Base-by-base conservation (phyloP, 345 rosid genomes). In the Dipteronia sinensis region DNA sequence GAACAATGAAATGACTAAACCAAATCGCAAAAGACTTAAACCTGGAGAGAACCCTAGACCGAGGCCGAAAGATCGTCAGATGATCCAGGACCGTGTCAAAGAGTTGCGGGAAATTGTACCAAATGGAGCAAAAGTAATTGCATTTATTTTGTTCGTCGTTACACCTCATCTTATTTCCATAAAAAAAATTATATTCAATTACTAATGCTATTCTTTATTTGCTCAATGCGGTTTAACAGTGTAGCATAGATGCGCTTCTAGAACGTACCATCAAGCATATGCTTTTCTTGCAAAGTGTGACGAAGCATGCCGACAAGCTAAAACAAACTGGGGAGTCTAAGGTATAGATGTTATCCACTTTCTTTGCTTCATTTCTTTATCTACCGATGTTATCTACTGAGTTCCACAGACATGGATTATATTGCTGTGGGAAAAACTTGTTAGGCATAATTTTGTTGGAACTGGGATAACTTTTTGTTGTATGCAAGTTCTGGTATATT, bases 11-110 rank as follows among this genome's bases (percentile, higher is more conserved):
- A 73, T 70, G 10, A 63, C 84, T 29, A 96, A 94, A 81, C 86
- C 93, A 10, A 90, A 86, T 79, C 95, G 97, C 55, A 96, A 94
- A 81, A 88, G 98, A 76, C 88, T 89, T 78, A 96, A 91, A 85
- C 92, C 93, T 29, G 99, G 99, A 75, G 98, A 94, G 88, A 96
- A 89, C 59, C 94, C 98, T 42, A 85, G 97, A 80, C 98, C 98
- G 49, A 91, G 98, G 88, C 99, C 99, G 22, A 96, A 94, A 86
- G 99, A 96, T 86, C 95, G 99, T 7, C 99, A 96, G 76, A 91
- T 96, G 98, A 96, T 96, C 71, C 99, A 96, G 86, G 99, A 96
- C 83, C 95, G 98, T 58, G 97, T 96, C 51, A 96, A 96, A 84
- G 99, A 96, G 87, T 76, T 96, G 89, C 90, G 98, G 23, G 99